A percentile compares a stretch with the other conserved stretches of the same genome.
These are phyloP conservation scores for Sporothrix brasiliensis DNA, from an alignment of 2,329 filamentous ascomycete genomes.

Conservation along the genomic window DNA sequence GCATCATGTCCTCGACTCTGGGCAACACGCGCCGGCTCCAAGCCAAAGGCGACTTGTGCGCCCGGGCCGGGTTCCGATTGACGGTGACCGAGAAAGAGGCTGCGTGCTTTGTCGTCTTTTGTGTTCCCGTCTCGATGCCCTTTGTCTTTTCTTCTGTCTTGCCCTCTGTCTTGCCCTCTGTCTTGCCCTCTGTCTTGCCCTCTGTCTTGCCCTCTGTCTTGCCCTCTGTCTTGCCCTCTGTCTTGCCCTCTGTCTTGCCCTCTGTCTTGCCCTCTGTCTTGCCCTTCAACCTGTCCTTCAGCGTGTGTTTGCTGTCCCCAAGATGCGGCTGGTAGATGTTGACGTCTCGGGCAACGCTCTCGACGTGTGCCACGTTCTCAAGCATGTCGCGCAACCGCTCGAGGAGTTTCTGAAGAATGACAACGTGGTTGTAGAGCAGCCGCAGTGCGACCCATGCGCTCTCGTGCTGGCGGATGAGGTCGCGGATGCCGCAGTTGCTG, in stretches of 20 bases:
- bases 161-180: neutral
- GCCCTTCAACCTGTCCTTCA: no score
- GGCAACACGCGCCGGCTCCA: constrained; percentile 27
- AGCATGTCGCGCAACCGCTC: constrained; percentile 28
- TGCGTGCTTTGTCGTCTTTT: neutral
- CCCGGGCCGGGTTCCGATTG: neutral
- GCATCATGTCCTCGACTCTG: constrained; percentile 24
- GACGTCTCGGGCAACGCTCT: constrained; percentile 11
- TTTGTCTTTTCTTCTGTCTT: no score
- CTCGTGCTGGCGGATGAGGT: constrained; percentile 27
- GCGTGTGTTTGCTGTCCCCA: no score
- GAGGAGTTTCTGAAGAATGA: constrained; percentile 26
- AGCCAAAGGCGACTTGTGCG: constrained; percentile 4
- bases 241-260: no score
- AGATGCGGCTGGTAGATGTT: neutral
- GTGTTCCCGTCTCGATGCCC: neutral
- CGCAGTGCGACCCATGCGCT: constrained; percentile 25
- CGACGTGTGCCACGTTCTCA: constrained; percentile 9
- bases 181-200: no score
- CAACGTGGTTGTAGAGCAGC: constrained; percentile 23
- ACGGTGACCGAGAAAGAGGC: no score
- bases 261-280: no score
- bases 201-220: no score
- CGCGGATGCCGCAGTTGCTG: constrained; percentile 21
- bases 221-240: no score